Base-by-base conservation (phyloP, 805 yeast genomes). In the Candida methanosorbosa region DNA sequence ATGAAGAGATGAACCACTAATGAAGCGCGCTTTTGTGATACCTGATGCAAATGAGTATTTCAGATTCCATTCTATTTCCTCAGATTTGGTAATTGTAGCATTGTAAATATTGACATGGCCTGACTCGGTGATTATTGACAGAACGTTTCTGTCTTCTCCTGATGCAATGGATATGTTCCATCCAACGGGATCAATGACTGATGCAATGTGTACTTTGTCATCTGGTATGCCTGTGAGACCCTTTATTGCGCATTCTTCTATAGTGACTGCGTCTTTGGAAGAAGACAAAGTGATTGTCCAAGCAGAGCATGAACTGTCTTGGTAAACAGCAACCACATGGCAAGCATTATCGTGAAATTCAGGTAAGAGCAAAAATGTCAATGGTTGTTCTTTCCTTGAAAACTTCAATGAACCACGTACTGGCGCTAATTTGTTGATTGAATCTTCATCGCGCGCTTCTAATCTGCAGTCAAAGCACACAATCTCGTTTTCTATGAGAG, bases 1-100 rank as follows among this genome's bases (percentile, higher is more conserved):
- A 33, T 76, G 73, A 9, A 80, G 72, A 0, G 92, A 77, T 0
- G 95, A 82, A 0, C 88, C 94, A 33, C 78, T 74, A 2, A 85
- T 66, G 32, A 65, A 64, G 12, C 70, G 54, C 2, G 81, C 72
- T 21, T 69, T 57, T 4, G 41, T 34, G 4, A 81, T 65, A 18
- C 76, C 78, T 0, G 95, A 80, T 30, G 65, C 61, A 19, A 84
- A 57, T 2, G 56, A 51, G 21, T 64, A 63, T 3, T 69, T 65
- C 33, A 69, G 61, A 3, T 57, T 54, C 92, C 94, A 85, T 7
- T 34, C 34, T 1, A 81, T 50, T 30, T 38, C 22, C 50, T 32
- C 16, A 38, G 35, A 1, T 41, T 32, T 13, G 42, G 36, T 9
- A 43, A 44, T 3, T 64, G 55, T 15, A 36, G 51, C 8, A 67